Percentiles rank a stretch among this genome's conserved stretches.
These are phyloP conservation scores for Hylodesmum podocarpum DNA, from an alignment of 306 rosid genomes.

Conservation along the genomic window DNA sequence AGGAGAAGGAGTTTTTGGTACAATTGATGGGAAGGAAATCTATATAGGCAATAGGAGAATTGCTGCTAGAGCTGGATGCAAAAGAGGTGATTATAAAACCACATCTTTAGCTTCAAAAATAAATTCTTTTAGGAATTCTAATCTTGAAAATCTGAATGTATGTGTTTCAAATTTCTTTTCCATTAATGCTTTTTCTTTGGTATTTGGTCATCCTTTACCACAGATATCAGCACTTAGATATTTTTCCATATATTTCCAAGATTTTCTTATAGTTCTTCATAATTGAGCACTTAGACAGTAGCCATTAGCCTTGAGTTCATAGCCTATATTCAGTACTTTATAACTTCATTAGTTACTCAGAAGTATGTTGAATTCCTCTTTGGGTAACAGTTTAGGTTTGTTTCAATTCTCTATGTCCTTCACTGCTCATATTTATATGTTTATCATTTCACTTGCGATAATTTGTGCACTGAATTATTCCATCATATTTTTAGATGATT, in stretches of 20 bases:
- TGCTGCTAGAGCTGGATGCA: slow-evolving; percentile 53
- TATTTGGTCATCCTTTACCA: neutral
- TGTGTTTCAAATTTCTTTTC: neutral
- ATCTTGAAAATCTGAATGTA: neutral
- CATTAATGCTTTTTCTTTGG: neutral
- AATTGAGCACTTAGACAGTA: neutral
- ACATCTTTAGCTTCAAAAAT: neutral
- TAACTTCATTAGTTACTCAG: neutral
- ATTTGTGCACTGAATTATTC: neutral
- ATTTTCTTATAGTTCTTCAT: neutral
- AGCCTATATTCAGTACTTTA: neutral
- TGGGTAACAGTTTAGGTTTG: neutral
- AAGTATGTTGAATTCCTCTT: neutral
- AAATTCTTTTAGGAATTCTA: neutral
- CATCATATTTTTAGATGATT: neutral
- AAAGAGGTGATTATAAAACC: slow-evolving; percentile 46
- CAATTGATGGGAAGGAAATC: slow-evolving; percentile 63
- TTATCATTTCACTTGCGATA: neutral
- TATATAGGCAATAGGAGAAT: slow-evolving; percentile 75
- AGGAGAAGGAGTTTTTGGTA: slow-evolving; percentile 79
- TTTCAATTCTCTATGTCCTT: neutral
- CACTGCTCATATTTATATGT: neutral
- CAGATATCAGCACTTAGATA: neutral
- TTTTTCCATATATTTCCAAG: neutral
- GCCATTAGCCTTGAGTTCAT: neutral